A percentile compares a stretch with the other conserved stretches of the same genome.
These are phyloP conservation scores for Microstegium vimineum DNA, from an alignment of 176 grass and related monocot species.

Conservation along the genomic window DNA sequence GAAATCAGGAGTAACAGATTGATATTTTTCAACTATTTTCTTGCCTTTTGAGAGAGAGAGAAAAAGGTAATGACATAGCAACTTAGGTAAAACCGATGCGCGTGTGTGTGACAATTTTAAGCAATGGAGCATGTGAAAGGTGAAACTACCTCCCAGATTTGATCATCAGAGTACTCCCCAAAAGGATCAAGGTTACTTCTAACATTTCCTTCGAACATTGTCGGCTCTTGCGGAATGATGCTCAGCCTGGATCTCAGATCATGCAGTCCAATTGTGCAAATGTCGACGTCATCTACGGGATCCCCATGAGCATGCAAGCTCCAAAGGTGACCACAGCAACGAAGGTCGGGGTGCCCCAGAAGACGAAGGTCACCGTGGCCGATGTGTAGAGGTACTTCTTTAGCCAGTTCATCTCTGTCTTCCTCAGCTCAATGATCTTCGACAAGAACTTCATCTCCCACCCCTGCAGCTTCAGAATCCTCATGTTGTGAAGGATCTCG, in stretches of 20 bases:
- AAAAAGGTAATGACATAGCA: neutral
- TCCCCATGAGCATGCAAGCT: no score
- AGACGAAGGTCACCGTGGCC: no score
- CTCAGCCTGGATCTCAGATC: constrained; percentile 82
- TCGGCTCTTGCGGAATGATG: constrained; percentile 93
- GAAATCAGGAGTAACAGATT: neutral
- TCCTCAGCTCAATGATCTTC: no score
- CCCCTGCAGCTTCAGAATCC: no score
- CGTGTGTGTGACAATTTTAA: no score
- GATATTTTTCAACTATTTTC: neutral
- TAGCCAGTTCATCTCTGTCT: no score
- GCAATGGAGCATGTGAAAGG: neutral
- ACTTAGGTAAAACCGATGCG: neutral
- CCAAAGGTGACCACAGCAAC: no score
- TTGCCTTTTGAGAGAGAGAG: neutral
- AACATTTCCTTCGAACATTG: constrained; percentile 82
- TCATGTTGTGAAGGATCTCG: no score
- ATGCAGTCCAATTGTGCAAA: constrained; percentile 84
- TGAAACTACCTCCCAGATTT: constrained; percentile 75
- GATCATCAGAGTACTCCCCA: constrained; percentile 63
- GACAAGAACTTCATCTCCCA: no score
- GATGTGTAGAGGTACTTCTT: no score
- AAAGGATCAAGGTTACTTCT: constrained; percentile 85
- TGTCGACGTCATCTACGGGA: constrained; percentile 54
- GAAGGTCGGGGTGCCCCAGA: no score